These are phyloP conservation scores for Ambispora gerdemannii DNA, from an alignment of 192 early-diverging fungal genomes.

Conservation along the genomic window DNA sequence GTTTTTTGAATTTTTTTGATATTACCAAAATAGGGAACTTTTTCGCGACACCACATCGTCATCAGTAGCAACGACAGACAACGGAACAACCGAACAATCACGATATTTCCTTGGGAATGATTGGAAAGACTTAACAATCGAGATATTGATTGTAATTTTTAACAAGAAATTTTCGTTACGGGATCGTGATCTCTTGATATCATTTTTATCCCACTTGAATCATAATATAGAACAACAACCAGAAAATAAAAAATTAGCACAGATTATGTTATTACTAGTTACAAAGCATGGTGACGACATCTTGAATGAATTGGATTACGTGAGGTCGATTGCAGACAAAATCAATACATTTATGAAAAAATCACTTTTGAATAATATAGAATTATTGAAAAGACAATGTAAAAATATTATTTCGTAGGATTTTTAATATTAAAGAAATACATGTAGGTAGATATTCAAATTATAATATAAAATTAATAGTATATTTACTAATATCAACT, in stretches of 20 bases:
- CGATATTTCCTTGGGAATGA: neutral
- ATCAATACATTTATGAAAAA: constrained; percentile 23
- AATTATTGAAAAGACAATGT: constrained; percentile 2
- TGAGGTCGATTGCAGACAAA: constrained; percentile 12
- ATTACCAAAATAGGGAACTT: neutral
- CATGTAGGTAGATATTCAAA: too few relatives aligned
- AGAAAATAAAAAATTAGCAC: constrained; percentile 19
- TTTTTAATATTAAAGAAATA: too few relatives aligned
- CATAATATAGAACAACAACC: constrained; percentile 18
- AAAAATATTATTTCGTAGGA: too few relatives aligned
- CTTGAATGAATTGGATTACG: constrained; percentile 2
- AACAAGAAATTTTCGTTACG: constrained; percentile 18
- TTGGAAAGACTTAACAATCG: constrained; percentile 21
- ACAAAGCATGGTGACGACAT: constrained; percentile 19
- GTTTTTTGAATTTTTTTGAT: neutral
- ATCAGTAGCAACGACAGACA: neutral
- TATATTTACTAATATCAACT: too few relatives aligned
- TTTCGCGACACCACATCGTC: neutral
- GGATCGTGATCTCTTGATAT: neutral
- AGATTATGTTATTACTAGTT: constrained; percentile 21
- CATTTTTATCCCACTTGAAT: constrained; percentile 1
- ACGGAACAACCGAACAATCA: neutral
- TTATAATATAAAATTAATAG: too few relatives aligned
- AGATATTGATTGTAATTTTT: constrained; percentile 13
- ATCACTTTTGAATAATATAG: neutral